Evolutionary conservation across 73 alveolate genomes (phyloP).

Genomic region (Diophrys sp.): DNA sequence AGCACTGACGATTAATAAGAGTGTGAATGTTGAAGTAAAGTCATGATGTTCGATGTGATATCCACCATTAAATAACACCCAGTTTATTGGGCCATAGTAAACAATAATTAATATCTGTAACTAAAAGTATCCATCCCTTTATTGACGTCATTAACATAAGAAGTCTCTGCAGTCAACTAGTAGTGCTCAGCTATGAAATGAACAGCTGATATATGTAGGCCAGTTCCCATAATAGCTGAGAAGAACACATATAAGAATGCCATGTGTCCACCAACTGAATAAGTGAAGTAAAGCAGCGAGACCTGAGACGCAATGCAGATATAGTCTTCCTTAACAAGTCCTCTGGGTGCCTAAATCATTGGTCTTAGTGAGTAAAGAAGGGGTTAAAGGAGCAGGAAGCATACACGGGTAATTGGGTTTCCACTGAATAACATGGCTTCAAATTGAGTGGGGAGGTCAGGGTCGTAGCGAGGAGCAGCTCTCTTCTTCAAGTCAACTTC

Average conservation of each 20-base stretch:
- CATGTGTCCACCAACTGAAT: slow-evolving; percentile 22
- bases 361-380: slow-evolving; percentile 68
- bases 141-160: slow-evolving; percentile 33
- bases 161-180: slow-evolving; percentile 13
- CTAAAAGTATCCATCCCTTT: slow-evolving; percentile 60
- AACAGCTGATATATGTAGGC: slow-evolving; percentile 62
- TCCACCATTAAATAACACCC: slow-evolving; percentile 56
- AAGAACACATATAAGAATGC: slow-evolving; percentile 51
- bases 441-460: slow-evolving; percentile 73
- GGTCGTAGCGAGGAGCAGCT: slow-evolving; percentile 43
- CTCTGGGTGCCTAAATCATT: slow-evolving; percentile 41
- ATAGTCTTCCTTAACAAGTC: slow-evolving; percentile 40
- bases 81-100: slow-evolving; percentile 60
- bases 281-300: slow-evolving; percentile 19
- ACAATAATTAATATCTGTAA: too few species aligned
- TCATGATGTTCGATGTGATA: slow-evolving; percentile 78
- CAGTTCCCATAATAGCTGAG: slow-evolving; percentile 58
- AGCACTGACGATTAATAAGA: too few species aligned
- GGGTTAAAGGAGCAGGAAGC: slow-evolving; percentile 42
- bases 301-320: slow-evolving; percentile 30
- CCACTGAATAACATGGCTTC: slow-evolving; percentile 46
- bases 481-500: slow-evolving; percentile 2
- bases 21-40: too few species aligned
- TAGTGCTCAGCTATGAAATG: slow-evolving; percentile 76
- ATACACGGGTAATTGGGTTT: slow-evolving; percentile 37